Base-by-base conservation (phyloP, 805 yeast genomes). In the Candida anglica region DNA sequence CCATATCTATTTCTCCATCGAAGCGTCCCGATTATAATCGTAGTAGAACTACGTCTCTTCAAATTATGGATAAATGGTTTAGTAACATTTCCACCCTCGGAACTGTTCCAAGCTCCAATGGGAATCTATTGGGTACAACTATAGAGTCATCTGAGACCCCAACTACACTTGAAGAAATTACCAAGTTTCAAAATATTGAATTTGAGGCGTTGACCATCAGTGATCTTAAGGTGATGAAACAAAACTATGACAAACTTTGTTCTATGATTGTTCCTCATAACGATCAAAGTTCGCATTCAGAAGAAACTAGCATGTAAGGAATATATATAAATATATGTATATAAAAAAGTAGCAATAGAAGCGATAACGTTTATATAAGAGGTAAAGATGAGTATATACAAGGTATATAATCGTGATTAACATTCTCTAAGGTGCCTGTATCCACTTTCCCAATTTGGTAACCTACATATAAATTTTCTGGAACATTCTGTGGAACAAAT, bases 21-120 rank as follows among this genome's bases (percentile, higher is more conserved):
- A 44, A 46, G 33, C 38, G 57, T 22, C 56, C 61, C 4, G 63
- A 56, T n/a, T 48, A 43, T 36, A 28, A 19, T 8, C 45, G 67
- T 20, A 44, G 50, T 18, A 50, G 70, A 41, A 57, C 67, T 8
- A 46, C 68, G 19, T 64, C 70, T 41, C 37, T 62, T 15, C 71
- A 65, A 37, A 52, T 66, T 13, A 63, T 66, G 66, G 72, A 66
- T 39, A 61, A 56, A 39, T 66, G 71, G 70, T 62, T 66, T 38
- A 60, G 53, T 41, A 64, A 62, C 42, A 41, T 66, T 7, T 39
- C 37, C 6, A 34, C 27, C 11, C 39, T 33, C 27, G 35, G 28
- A 15, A 17, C 33, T n/a, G 31, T 15, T 20, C 14, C 27, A 28
- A 20, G 20, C 32, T 15, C 15, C 14, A 16, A 9, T 6, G 26